Evolutionary conservation across 2,329 filamentous ascomycete genomes (phyloP).

Genomic region (Colletotrichum chlorophyti): DNA sequence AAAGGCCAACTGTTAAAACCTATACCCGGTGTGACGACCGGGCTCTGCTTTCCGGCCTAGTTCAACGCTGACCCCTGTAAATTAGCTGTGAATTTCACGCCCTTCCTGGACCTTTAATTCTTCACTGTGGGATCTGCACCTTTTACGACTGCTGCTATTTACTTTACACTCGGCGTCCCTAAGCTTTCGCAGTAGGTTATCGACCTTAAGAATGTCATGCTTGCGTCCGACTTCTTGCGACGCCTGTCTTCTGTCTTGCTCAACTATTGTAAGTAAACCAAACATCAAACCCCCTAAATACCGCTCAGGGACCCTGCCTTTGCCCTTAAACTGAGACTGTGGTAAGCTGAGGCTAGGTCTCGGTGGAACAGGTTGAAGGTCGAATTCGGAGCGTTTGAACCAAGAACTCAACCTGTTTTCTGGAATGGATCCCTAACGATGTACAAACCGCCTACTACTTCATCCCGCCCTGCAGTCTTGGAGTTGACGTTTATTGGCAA

Average conservation of each 20-base stretch:
- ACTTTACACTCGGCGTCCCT: slow-evolving; percentile 96
- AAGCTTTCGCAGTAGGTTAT: slow-evolving; percentile 99
- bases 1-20: slow-evolving; percentile 99
- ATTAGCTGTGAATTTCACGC: slow-evolving; percentile 99
- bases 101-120: slow-evolving; percentile 99
- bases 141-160: slow-evolving; percentile 80
- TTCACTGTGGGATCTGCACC: slow-evolving; percentile 99
- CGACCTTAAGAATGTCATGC: slow-evolving; percentile 99
- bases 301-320: no score
- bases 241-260: slow-evolving; percentile 99
- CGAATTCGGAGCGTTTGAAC: slow-evolving; percentile 99
- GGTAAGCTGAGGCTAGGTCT: slow-evolving; percentile 90
- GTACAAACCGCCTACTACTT: slow-evolving; percentile 99
- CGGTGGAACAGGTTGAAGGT: slow-evolving; percentile 99
- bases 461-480: slow-evolving; percentile 93
- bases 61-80: slow-evolving; percentile 99
- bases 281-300: not conserved
- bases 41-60: slow-evolving; percentile 98
- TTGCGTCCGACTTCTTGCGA: slow-evolving; percentile 99
- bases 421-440: slow-evolving; percentile 99
- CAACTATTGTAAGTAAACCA: slow-evolving; percentile 88
- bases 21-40: slow-evolving; percentile 99
- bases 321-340: not conserved
- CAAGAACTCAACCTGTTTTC: slow-evolving; percentile 99
- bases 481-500: slow-evolving; percentile 99